These are phyloP conservation scores for Exsudoporus frostii DNA, from an alignment of 768 basidiomycete genomes.

Conservation along the genomic window DNA sequence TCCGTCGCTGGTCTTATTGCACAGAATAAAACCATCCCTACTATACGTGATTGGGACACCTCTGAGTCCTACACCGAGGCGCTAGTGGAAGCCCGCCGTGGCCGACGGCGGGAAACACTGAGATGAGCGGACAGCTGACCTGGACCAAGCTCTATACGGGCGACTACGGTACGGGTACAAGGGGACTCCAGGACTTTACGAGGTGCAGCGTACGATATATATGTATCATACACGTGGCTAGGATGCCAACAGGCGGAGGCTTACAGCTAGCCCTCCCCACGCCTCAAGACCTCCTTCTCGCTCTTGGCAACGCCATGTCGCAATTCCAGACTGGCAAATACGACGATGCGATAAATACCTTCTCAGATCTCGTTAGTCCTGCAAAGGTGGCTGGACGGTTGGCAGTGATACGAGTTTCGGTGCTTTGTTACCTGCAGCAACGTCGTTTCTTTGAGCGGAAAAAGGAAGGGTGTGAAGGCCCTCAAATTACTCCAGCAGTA, in stretches of 20 bases:
- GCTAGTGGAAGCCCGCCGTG: too few relatives aligned
- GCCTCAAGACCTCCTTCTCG: constrained; percentile 45
- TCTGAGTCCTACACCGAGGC: constrained; percentile 84
- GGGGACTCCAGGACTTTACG: too few relatives aligned
- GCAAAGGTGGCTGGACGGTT: constrained; percentile 83
- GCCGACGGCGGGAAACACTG: too few relatives aligned
- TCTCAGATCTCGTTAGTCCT: constrained; percentile 86
- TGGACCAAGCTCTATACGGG: too few relatives aligned
- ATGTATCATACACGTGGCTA: too few relatives aligned
- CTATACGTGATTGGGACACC: constrained; percentile 69
- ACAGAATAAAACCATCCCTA: too few relatives aligned
- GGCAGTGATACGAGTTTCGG: constrained; percentile 57
- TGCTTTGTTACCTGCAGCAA: constrained; percentile 35
- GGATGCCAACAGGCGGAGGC: too few relatives aligned
- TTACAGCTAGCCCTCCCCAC: constrained; percentile 51
- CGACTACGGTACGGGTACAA: too few relatives aligned
- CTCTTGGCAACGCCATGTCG: constrained; percentile 75
- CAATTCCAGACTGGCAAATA: constrained; percentile 69
- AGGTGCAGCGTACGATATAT: too few relatives aligned
- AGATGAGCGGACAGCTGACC: too few relatives aligned
- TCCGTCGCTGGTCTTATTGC: too few relatives aligned
- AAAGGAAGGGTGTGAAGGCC: constrained; percentile 55
- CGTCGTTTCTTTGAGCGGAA: constrained; percentile 42
- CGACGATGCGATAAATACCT: constrained; percentile 79
- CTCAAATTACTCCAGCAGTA: constrained; percentile 81